Evolutionary conservation across 2,329 filamentous ascomycete species (phyloP), one percentile per base, ranked within the genome.

Genomic region (Hirsutella rhossiliensis): DNA sequence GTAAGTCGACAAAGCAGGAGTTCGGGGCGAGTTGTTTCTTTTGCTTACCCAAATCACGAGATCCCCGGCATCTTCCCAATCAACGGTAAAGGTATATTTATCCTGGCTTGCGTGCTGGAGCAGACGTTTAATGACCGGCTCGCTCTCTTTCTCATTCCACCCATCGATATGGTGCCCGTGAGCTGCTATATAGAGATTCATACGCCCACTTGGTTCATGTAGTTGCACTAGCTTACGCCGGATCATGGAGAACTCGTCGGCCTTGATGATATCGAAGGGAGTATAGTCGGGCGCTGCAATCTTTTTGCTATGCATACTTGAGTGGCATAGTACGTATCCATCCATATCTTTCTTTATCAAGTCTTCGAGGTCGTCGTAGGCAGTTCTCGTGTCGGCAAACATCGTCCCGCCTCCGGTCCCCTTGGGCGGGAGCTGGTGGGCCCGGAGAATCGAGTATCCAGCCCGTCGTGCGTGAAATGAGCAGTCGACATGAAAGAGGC

Each of bases 321-420:
- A 42, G 20, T 42, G 41, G 31, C 31, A 37, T 12, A 34, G 15
- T 5, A 36, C 31, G 41, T 37, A 42, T n/a, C 23, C 31, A 6
- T 28, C 5, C 5, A 42, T 42, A 6, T 37, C 32, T 19, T 13
- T 15, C 32, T 42, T 42, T 4, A 30, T 42, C 32, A 7, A 15
- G 15, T 42, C 41, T 11, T 42, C 41, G 5, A 42, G 32, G 11
- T 42, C 31, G 13, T 27, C 19, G 19, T 42, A 42, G 9, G 41
- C 41, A 11, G 41, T 42, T 17, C 41, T 42, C 9, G 41, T 42
- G 17, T 42, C 41, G 31, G 41, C 41, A 29, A 42, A 42, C 8
- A n/a, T 19, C 20, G 41, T 42, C 12, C 29, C 31, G 19, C 41
- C 41, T 17, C 41, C 41, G 5, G 31, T 37, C 12, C 41, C 41